Evolutionary conservation across 23 red algal species (phyloP).

Genomic region (Gracilariopsis chorda): DNA sequence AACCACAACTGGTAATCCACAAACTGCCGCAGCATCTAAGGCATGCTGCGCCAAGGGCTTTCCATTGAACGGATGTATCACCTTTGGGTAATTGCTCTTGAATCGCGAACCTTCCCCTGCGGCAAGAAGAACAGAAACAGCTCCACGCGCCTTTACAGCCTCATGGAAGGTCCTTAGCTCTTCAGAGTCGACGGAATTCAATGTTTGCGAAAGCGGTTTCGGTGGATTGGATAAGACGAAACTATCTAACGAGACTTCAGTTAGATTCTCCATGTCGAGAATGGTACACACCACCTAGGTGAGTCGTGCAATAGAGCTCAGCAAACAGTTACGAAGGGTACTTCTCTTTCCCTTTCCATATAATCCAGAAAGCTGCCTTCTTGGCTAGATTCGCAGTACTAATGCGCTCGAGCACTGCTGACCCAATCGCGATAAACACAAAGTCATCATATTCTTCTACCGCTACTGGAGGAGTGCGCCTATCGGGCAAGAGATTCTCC

Average conservation of each 20-base stretch:
- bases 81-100: slow-evolving; percentile 68
- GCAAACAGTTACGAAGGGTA: too few relatives aligned
- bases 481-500: too few relatives aligned
- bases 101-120: slow-evolving; percentile 92
- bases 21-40: slow-evolving; percentile 48
- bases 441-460: too few relatives aligned
- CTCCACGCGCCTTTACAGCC: slow-evolving; percentile 29
- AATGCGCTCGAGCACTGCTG: too few relatives aligned
- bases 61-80: slow-evolving; percentile 74
- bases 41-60: slow-evolving; percentile 82
- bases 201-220: not conserved
- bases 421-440: too few relatives aligned
- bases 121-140: slow-evolving; percentile 78
- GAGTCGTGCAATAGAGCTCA: too few relatives aligned
- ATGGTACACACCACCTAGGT: too few relatives aligned
- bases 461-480: too few relatives aligned
- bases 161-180: slow-evolving; percentile 11
- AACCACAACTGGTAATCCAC: slow-evolving; percentile 54
- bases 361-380: too few relatives aligned
- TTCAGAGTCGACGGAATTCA: not conserved
- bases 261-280: not conserved
- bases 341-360: too few relatives aligned
- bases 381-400: too few relatives aligned
- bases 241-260: not conserved
- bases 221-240: not conserved